Percentiles rank a stretch among this genome's conserved stretches.
phyloP scores from a whole-genome alignment of 1,284 basidiomycete genomes.

The Trichosporon sp. region DNA sequence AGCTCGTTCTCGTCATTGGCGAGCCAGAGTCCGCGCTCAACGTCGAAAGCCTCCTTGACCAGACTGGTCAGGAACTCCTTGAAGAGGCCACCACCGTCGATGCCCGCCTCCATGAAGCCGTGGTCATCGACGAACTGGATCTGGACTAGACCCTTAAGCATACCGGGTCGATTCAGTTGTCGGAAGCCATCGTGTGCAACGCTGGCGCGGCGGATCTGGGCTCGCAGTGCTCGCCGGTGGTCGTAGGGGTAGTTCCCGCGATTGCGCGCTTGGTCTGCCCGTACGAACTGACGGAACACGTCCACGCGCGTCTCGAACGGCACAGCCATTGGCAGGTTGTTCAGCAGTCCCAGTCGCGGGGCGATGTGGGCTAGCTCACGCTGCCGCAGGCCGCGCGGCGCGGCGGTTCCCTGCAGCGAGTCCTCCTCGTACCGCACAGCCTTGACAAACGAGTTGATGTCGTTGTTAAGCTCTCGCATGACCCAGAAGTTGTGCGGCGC shows the following conservation, averaged over 20 bases:
- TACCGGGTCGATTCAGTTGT: conserved; percentile 59
- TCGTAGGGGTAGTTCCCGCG: conserved; percentile 30
- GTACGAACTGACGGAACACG: conserved; percentile 80
- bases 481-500: conserved; percentile 81
- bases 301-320: conserved; percentile 85
- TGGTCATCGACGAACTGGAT: conserved; percentile 88
- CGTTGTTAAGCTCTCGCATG: conserved; percentile 57
- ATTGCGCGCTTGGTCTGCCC: conserved; percentile 38
- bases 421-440: conserved; percentile 68
- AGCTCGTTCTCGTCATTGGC: conserved; percentile 83
- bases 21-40: conserved; percentile 88
- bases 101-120: conserved; percentile 39
- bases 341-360: conserved; percentile 81
- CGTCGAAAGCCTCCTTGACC: conserved; percentile 89
- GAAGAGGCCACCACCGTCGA: conserved; percentile 91
- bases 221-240: conserved; percentile 24
- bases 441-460: conserved; percentile 80
- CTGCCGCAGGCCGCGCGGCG: conserved; percentile 32
- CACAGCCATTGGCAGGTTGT: conserved; percentile 94
- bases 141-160: conserved; percentile 71
- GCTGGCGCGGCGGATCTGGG: conserved; percentile 64
- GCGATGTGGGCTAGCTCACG: conserved; percentile 68
- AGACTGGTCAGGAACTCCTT: conserved; percentile 96
- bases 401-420: conserved; percentile 32
- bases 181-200: conserved; percentile 83